phyloP scores from a whole-genome alignment of 2,329 filamentous ascomycete genomes.

The Aureobasidium sp. region DNA sequence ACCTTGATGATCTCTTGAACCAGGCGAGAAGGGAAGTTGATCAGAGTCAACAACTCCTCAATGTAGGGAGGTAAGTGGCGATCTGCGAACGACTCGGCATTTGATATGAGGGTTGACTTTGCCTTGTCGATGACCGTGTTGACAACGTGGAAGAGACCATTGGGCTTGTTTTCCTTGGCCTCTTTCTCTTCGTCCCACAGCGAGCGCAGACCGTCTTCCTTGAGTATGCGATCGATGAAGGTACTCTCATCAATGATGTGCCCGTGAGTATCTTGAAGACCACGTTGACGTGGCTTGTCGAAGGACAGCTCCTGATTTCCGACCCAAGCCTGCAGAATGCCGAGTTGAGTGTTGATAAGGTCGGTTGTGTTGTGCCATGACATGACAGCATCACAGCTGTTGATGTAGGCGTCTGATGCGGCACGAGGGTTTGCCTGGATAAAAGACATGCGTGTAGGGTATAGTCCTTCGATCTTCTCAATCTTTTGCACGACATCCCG shows the following conservation, averaged over 20 bases:
- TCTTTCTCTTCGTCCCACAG: slow-evolving; percentile 62
- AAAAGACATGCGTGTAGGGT: slow-evolving; percentile 71
- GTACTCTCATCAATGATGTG: slow-evolving; percentile 83
- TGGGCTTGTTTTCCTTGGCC: slow-evolving; percentile 18
- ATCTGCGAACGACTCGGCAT: slow-evolving; percentile 75
- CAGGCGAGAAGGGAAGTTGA: slow-evolving; percentile 92
- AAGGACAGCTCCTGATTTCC: slow-evolving; percentile 95
- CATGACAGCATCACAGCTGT: slow-evolving; percentile 81
- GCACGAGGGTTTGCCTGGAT: slow-evolving; percentile 68
- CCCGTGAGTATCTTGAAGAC: slow-evolving; percentile 52
- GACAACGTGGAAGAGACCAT: slow-evolving; percentile 77
- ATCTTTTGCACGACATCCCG: slow-evolving; percentile 84
- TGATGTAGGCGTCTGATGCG: slow-evolving; percentile 66
- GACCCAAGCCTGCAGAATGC: slow-evolving; percentile 90
- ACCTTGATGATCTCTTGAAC: slow-evolving; percentile 96
- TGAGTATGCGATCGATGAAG: slow-evolving; percentile 89
- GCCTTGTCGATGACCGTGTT: slow-evolving; percentile 86
- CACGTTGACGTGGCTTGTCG: slow-evolving; percentile 62
- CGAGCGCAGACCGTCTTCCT: slow-evolving; percentile 89
- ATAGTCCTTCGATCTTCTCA: slow-evolving; percentile 78
- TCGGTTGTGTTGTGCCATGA: slow-evolving; percentile 97
- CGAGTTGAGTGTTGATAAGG: slow-evolving; percentile 89
- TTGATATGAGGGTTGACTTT: slow-evolving; percentile 82
- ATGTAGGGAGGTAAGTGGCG: slow-evolving; percentile 93
- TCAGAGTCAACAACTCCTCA: slow-evolving; percentile 87